A percentile compares a stretch with the other conserved stretches of the same genome.
Conservation (phyloP, 306 rosid genomes). For the Lathyrus oleraceus region DNA sequence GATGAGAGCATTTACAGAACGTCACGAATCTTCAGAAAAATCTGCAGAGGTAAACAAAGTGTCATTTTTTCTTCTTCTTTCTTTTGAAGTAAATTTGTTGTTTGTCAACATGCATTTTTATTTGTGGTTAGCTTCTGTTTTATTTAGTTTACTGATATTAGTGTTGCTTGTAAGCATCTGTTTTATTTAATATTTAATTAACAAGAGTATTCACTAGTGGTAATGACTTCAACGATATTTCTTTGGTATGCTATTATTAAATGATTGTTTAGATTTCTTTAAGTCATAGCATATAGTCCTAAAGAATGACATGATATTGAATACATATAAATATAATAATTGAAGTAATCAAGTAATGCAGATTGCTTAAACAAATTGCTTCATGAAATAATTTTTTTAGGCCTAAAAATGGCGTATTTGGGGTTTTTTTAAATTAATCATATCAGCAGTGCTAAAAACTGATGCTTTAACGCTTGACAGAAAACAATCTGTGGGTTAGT, state of each 20-base stretch:
- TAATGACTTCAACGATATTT: slow-evolving; percentile 5
- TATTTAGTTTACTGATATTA: slow-evolving; percentile 1
- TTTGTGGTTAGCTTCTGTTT: slow-evolving; percentile 17
- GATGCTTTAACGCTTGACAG: too few relatives aligned
- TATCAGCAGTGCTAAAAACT: too few relatives aligned
- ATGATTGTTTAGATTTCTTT: not conserved
- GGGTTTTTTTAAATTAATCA: not conserved
- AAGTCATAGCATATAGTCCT: not conserved
- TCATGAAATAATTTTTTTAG: not conserved
- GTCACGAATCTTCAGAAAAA: slow-evolving; percentile 52
- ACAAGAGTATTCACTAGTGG: not conserved
- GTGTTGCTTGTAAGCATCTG: slow-evolving; percentile 26
- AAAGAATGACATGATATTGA: not conserved
- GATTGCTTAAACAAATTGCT: slow-evolving; percentile 20
- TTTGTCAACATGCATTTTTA: slow-evolving; percentile 17
- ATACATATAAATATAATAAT: not conserved
- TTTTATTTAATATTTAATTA: not conserved
- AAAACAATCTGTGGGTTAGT: too few relatives aligned
- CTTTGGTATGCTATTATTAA: not conserved
- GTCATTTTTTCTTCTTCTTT: not conserved
- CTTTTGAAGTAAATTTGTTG: slow-evolving; percentile 8
- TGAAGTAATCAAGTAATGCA: not conserved
- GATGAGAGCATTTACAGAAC: slow-evolving; percentile 59
- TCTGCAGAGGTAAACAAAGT: slow-evolving; percentile 64
- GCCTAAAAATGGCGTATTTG: not conserved